Evolutionary conservation across 352 stramenopile species (phyloP), one percentile per base, ranked within the genome.

Genomic region (Pythium sp.): DNA sequence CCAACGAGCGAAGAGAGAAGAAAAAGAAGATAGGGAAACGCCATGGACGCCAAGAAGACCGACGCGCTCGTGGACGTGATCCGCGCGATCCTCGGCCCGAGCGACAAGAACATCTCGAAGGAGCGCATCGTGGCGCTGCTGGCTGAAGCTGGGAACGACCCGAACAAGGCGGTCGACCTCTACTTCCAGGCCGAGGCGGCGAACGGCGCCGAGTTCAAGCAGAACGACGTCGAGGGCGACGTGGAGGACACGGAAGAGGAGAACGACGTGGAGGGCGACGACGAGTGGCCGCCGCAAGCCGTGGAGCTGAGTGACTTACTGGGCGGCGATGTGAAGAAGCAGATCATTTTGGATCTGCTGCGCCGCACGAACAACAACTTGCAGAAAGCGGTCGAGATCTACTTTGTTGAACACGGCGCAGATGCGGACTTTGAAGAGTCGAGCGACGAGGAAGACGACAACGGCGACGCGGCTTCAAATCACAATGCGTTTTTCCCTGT

Each of bases 161-260:
- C 86, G 18, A 92, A 94, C 76, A 94, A 94, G 71, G 86, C 84
- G 3, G 83, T 94, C 53, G 84, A 94, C 54, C 62, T 93, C 58
- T 93, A 81, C 68, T 94, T 93, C 75, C 86, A 93, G 70, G 72
- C 73, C 5, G 81, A 89, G 32, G 73, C 76, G 3, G 65, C 71
- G 47, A 81, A 79, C 53, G 79, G 78, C 67, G 72, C 71, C 34
- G 58, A 70, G 59, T 62, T 80, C 20, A 73, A 81, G 64, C 67
- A 82, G 43, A 87, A 87, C 67, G 81, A 87, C 72, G 77, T 86
- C 36, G 78, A 88, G 62, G 74, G 77, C 47, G 74, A 71, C 2
- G 72, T 79, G 51, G 78, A 84, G 36, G 72, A 84, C 61, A 20
- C 55, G 8, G 71, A 83, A 30, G 62, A 61, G 22, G 32, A 67